Conservation (phyloP, 305 asterid genomes). For the Fraxinus baroniana region DNA sequence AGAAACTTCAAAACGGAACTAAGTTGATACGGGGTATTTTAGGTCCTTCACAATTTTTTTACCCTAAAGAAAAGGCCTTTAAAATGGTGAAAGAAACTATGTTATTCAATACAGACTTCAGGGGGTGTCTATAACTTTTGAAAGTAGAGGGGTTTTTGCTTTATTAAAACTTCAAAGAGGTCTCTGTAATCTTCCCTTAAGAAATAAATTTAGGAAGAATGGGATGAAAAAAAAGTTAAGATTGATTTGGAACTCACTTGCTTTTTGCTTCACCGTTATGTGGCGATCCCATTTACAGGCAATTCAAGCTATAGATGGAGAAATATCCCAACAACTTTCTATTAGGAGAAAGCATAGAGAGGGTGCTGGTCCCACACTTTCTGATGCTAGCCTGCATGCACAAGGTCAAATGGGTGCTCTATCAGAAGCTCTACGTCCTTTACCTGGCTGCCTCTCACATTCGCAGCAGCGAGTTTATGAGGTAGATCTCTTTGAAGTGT, state of each 20-base stretch:
- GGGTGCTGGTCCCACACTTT: constrained; percentile 66
- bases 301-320: constrained; percentile 88
- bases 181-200: neutral
- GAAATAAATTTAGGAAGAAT: neutral
- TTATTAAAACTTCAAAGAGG: neutral
- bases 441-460: constrained; percentile 87
- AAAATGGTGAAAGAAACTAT: neutral
- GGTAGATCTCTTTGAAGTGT: constrained; percentile 42
- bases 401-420: constrained; percentile 73
- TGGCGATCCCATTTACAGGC: constrained; percentile 53
- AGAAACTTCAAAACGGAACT: neutral
- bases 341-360: constrained; percentile 83
- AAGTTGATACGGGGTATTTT: neutral
- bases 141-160: neutral
- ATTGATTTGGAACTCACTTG: constrained; percentile 12
- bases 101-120: neutral
- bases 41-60: neutral
- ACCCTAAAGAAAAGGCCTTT: neutral
- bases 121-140: neutral
- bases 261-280: neutral
- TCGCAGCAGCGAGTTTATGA: constrained; percentile 97
- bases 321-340: constrained; percentile 73
- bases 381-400: constrained; percentile 63
- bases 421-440: constrained; percentile 97
- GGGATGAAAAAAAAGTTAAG: neutral